Evolutionary conservation across 208 protist genomes (phyloP).

Genomic region (Trypanosoma melophagium): DNA sequence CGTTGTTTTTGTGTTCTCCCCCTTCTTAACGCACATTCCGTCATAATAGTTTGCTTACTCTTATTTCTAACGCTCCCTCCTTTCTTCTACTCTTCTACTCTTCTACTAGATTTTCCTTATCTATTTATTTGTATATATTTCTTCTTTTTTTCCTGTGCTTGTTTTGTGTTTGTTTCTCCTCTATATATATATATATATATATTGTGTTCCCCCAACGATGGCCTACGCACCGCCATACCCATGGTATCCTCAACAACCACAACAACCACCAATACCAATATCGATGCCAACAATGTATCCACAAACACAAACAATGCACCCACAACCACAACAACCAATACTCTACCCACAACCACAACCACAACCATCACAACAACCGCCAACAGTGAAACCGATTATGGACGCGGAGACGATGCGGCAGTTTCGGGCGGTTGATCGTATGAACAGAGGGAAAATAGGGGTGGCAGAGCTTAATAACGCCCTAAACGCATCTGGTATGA

Average conservation of each 20-base stretch:
- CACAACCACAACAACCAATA: neutral
- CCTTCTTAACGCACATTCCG: no score
- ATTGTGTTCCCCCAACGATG: neutral
- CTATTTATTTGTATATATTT: neutral
- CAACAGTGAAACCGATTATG: neutral
- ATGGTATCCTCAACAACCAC: neutral
- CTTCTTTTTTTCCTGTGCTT: neutral
- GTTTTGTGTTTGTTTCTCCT: neutral
- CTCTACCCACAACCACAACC: neutral
- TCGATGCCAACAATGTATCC: constrained; percentile 17
- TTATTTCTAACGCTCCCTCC: no score
- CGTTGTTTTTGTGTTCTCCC: no score
- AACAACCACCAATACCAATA: neutral
- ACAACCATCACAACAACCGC: constrained; percentile 30
- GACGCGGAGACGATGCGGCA: constrained; percentile 58
- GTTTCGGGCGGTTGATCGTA: constrained; percentile 79
- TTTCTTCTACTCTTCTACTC: no score
- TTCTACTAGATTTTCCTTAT: neutral
- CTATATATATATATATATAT: constrained; percentile 14
- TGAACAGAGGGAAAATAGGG: constrained; percentile 68
- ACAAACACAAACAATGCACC: constrained; percentile 16
- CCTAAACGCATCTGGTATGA: constrained; percentile 50
- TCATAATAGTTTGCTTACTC: no score
- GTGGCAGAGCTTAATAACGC: constrained; percentile 75
- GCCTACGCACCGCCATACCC: no score